phyloP scores from a whole-genome alignment of 2,329 filamentous ascomycete species.

The Metarhizium robertsii region DNA sequence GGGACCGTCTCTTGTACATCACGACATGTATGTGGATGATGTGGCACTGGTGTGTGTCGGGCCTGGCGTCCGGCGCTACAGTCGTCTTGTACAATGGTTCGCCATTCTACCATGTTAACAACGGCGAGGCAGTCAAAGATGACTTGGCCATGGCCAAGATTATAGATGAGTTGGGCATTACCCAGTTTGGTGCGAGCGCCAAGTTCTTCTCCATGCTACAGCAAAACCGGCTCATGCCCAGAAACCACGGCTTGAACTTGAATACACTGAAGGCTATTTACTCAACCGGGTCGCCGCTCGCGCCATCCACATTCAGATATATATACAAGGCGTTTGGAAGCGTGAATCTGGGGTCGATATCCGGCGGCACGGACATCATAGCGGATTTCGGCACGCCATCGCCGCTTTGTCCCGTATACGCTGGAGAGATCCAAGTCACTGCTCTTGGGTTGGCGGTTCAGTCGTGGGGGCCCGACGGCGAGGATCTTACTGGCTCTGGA shows the following conservation, averaged over 20 bases:
- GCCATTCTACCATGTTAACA: background rate
- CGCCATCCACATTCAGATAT: background rate
- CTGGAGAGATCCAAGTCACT: no score
- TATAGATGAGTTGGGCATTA: background rate
- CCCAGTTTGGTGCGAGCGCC: background rate
- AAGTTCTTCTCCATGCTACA: background rate
- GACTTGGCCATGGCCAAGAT: background rate
- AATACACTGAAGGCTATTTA: no score
- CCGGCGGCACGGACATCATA: background rate
- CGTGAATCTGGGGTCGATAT: background rate
- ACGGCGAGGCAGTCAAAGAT: no score
- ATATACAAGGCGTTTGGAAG: background rate
- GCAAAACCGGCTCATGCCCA: background rate
- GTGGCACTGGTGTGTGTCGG: slow-evolving; percentile 1
- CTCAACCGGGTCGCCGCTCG: no score
- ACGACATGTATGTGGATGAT: slow-evolving; percentile 1
- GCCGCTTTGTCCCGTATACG: background rate
- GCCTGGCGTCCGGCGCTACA: background rate
- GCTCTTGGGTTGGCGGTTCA: no score
- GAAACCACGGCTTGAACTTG: background rate
- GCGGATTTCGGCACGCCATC: background rate
- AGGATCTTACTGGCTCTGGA: no score
- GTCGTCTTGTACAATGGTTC: background rate
- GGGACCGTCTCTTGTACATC: background rate
- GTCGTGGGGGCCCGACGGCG: no score